phyloP scores from a whole-genome alignment of 371 early-diverging fungal genomes.

The Quaeritorhiza haematococci region DNA sequence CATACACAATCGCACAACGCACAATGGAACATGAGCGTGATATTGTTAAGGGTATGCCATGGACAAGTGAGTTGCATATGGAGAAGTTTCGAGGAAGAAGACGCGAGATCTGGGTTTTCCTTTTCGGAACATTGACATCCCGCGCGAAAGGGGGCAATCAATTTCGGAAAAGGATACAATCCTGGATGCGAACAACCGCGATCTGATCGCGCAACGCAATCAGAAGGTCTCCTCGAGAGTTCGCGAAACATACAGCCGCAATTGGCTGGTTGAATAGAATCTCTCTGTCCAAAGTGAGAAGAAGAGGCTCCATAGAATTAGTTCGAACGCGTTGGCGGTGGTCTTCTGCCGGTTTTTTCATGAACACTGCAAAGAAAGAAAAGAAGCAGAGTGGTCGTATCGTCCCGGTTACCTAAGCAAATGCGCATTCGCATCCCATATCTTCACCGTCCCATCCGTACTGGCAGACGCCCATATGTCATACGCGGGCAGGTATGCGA shows the following conservation, averaged over 20 bases:
- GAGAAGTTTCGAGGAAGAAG: too few species aligned
- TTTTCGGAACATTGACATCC: too few species aligned
- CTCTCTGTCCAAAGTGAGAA: too few species aligned
- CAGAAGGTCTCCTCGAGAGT: slow-evolving; percentile 39
- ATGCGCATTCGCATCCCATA: slow-evolving; percentile 34
- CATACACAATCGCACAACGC: not conserved
- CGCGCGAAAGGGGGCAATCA: not conserved
- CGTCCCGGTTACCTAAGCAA: slow-evolving; percentile 13
- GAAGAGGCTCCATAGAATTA: too few species aligned
- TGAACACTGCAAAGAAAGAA: too few species aligned
- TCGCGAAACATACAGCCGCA: slow-evolving; percentile 29
- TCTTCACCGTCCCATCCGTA: slow-evolving; percentile 38
- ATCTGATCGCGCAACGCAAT: slow-evolving; percentile 38
- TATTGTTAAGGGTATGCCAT: too few species aligned
- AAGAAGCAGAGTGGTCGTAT: not conserved
- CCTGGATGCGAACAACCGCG: slow-evolving; percentile 33
- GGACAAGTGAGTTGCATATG: too few species aligned
- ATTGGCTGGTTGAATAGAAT: slow-evolving; percentile 38
- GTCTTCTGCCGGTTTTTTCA: too few species aligned
- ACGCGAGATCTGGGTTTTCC: too few species aligned
- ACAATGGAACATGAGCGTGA: too few species aligned
- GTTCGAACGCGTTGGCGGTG: too few species aligned
- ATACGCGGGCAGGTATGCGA: not conserved
- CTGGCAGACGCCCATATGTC: slow-evolving; percentile 32
- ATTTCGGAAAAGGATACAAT: slow-evolving; percentile 14